These are phyloP conservation scores for Pleurostoma richardsiae DNA, from an alignment of 2,329 filamentous ascomycete genomes.

Conservation along the genomic window DNA sequence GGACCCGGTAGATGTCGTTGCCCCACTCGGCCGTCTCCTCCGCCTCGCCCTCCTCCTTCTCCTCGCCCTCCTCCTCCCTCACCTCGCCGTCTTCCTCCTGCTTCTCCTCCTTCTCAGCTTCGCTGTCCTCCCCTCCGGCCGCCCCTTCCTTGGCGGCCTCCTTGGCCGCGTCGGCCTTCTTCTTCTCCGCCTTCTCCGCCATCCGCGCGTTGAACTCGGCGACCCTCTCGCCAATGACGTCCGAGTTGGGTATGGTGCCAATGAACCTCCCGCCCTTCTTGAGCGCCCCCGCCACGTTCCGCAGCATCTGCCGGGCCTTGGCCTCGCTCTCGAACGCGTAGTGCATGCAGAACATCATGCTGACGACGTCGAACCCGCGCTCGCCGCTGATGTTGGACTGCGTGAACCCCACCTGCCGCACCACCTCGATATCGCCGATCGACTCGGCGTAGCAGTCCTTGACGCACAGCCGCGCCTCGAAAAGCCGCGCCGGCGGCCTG, in stretches of 20 bases:
- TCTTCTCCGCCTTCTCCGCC: constrained; percentile 29
- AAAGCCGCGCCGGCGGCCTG: constrained; percentile 53
- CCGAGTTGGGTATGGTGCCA: constrained; percentile 94
- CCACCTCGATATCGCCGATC: constrained; percentile 74
- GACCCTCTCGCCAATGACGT: constrained; percentile 79
- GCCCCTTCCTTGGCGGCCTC: constrained; percentile 15
- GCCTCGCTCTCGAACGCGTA: constrained; percentile 93
- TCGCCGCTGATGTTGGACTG: constrained; percentile 64
- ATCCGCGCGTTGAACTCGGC: constrained; percentile 64
- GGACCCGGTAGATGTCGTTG: constrained; percentile 86
- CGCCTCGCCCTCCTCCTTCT: constrained; percentile 54
- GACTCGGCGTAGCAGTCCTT: constrained; percentile 91
- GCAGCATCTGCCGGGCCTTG: constrained; percentile 86
- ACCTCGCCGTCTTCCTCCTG: constrained; percentile 35
- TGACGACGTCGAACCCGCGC: constrained; percentile 90
- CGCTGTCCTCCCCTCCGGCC: constrained; percentile 25
- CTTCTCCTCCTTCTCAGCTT: constrained; percentile 19
- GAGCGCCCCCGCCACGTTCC: constrained; percentile 82
- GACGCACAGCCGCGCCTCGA: constrained; percentile 81
- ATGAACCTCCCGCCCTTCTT: constrained; percentile 95
- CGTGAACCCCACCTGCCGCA: constrained; percentile 85
- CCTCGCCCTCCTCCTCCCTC: constrained; percentile 35
- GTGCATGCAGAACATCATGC: constrained; percentile 99
- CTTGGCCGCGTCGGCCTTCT: constrained; percentile 26
- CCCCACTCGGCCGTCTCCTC: constrained; percentile 76